Percentiles rank a stretch among this genome's conserved stretches.
These are phyloP conservation scores for Rauvolfia tetraphylla DNA, from an alignment of 257 asterid genomes.

Conservation along the genomic window DNA sequence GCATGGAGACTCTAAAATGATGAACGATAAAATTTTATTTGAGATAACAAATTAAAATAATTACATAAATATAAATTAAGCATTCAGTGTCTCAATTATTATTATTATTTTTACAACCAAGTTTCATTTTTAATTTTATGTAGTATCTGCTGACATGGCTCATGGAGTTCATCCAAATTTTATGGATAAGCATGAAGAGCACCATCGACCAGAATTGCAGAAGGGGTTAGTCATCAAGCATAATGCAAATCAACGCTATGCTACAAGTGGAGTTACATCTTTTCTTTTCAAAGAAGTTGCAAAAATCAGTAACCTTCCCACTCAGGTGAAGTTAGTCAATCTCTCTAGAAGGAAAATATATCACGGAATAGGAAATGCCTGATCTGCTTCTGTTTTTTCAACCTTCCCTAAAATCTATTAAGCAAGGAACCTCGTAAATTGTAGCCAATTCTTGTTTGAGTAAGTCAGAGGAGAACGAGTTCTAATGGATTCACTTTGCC, in stretches of 20 bases:
- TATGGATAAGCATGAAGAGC: constrained; percentile 83
- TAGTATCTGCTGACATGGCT: constrained; percentile 99
- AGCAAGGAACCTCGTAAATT: background rate
- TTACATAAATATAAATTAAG: background rate
- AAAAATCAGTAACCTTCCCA: constrained; percentile 70
- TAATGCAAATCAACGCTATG: constrained; percentile 94
- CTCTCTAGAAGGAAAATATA: background rate
- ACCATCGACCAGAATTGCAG: constrained; percentile 85
- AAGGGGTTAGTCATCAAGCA: constrained; percentile 98
- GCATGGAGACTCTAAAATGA: constrained; percentile 7
- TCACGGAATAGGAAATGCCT: background rate
- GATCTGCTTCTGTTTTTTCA: background rate
- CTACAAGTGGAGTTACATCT: constrained; percentile 96
- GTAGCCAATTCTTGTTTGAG: background rate
- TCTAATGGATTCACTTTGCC: background rate
- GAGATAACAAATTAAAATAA: background rate
- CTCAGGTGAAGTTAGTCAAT: constrained; percentile 55
- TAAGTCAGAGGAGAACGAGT: background rate
- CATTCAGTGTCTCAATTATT: background rate
- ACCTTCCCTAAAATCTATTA: background rate
- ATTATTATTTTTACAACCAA: background rate
- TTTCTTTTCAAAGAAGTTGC: constrained; percentile 96
- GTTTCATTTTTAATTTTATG: constrained; percentile 10
- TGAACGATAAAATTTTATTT: background rate
- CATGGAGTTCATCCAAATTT: constrained; percentile 98